Percentiles rank a stretch among this genome's conserved stretches.
phyloP scores from a whole-genome alignment of 768 basidiomycete genomes.

The Amanita fuliginea region DNA sequence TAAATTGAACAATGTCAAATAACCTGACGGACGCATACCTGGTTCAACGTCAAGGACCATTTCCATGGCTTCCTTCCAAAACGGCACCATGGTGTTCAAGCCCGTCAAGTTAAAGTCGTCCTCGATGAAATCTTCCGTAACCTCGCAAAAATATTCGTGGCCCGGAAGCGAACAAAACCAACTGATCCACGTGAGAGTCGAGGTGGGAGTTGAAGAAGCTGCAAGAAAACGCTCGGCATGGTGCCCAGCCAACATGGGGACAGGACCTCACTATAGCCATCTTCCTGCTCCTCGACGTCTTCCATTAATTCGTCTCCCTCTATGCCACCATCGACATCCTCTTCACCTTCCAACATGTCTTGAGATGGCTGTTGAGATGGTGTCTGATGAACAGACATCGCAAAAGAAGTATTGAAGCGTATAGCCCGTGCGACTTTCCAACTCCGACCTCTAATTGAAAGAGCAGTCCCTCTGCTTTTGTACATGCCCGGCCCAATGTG shows the following conservation, averaged over 20 bases:
- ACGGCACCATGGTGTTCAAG: constrained; percentile 90
- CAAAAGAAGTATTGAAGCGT: constrained; percentile 12
- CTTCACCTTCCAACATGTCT: constrained; percentile 51
- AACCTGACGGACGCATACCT: constrained; percentile 42
- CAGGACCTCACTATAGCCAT: constrained; percentile 64
- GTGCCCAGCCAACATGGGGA: constrained; percentile 7
- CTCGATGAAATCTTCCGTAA: constrained; percentile 97
- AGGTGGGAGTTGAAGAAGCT: constrained; percentile 76
- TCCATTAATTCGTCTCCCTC: constrained; percentile 77
- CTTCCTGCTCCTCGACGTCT: constrained; percentile 63
- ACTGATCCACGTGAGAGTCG: constrained; percentile 89
- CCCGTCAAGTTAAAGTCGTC: constrained; percentile 99
- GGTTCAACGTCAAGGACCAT: constrained; percentile 99
- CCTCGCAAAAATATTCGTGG: constrained; percentile 98
- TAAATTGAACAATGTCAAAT: background rate
- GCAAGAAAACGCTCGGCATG: constrained; percentile 13
- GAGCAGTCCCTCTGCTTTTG: constrained; percentile 37
- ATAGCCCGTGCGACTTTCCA: constrained; percentile 15
- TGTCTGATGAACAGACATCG: constrained; percentile 29
- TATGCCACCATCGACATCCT: constrained; percentile 42
- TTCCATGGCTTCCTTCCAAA: constrained; percentile 99
- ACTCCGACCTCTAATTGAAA: constrained; percentile 29
- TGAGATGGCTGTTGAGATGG: constrained; percentile 33
- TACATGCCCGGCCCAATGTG: constrained; percentile 36
- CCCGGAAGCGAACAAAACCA: constrained; percentile 94